Evolutionary conservation across 257 asterid genomes (phyloP).

Genomic region (Solanum microdontum): DNA sequence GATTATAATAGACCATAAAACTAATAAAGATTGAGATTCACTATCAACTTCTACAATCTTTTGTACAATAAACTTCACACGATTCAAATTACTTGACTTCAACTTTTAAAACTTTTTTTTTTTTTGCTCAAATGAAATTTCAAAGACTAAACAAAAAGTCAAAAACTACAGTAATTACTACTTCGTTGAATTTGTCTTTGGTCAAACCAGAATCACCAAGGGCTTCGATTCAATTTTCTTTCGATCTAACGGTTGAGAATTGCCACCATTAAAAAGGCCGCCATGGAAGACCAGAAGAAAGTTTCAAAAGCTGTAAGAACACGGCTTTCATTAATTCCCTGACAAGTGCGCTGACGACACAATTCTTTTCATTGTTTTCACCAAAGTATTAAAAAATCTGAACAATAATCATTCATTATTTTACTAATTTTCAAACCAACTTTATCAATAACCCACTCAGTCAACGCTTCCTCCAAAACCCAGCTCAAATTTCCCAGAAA

Average conservation of each 20-base stretch:
- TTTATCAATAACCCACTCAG: background rate
- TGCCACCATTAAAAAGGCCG: background rate
- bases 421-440: background rate
- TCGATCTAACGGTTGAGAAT: background rate
- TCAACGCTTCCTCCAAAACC: conserved; percentile 2
- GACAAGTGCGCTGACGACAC: background rate
- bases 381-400: background rate
- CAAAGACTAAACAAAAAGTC: background rate
- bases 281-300: background rate
- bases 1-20: no score
- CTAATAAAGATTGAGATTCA: background rate
- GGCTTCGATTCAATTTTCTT: background rate
- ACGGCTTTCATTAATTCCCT: background rate
- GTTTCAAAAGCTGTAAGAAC: background rate
- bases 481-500: background rate
- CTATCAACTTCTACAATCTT: background rate
- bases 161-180: background rate
- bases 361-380: background rate
- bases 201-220: background rate
- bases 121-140: background rate
- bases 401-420: background rate
- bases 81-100: background rate
- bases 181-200: background rate
- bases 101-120: background rate
- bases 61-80: no score